Evolutionary conservation across 192 early-diverging fungal genomes (phyloP), one percentile per base, ranked within the genome.

Genomic region (Linnemannia zychae): DNA sequence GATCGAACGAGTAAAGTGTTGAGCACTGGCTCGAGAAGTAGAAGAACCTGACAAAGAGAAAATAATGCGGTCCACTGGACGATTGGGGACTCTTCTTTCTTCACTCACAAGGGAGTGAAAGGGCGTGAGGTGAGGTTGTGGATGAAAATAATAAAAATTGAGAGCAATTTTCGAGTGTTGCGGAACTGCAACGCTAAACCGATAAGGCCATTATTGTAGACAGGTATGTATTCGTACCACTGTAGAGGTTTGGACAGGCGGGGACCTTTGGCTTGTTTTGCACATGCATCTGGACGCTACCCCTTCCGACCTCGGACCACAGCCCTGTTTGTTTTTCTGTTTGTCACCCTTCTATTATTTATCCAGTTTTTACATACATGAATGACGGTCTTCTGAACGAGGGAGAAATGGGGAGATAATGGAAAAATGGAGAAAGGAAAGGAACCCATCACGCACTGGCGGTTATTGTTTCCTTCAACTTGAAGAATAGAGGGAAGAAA

Each of bases 71-170:
- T 33, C 28, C 13, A 63, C 24, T 28, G 57, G 57, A 57, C 52
- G 52, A 57, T 57, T 57, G n/a, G 52, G 52, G 24, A 63, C 24
- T 63, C 57, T 63, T 13, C 57, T 53, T 2, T 60, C 57, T 28
- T 28, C 52, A 7, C 12, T 53, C 52, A 53, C 52, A 53, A 24
- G 52, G 40, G 22, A 24, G 68, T 46, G n/a, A 9, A 63, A 63
- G 57, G 57, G 57, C 57, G 57, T 31, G 57, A 63, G 40, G n/a
- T n/a, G n/a, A n/a, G 57, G 70, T 48, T 71, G 70, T 28, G 44
- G 49, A 44, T 53, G 72, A 37, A 57, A 71, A n/a, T 18, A 24
- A 31, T 1, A 47, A 48, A 71, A 47, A 1, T 49, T 63, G 57
- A 63, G 57, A 63, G 57, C 57, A 63, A 63, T 63, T 63, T 63